phyloP scores from a whole-genome alignment of 2,329 filamentous ascomycete genomes.

The Ceratocystis huliohia region DNA sequence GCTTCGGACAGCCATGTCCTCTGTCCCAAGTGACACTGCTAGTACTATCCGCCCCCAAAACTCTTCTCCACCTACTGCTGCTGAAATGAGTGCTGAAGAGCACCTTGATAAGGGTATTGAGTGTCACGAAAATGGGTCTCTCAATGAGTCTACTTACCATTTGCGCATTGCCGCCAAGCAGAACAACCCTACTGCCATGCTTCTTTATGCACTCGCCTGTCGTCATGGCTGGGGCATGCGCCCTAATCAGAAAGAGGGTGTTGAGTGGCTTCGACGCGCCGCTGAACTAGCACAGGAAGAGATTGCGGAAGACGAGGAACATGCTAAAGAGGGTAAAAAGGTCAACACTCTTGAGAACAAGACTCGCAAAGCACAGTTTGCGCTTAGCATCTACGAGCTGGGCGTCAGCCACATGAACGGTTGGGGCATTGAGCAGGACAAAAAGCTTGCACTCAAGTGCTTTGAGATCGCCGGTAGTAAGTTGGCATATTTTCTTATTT shows the following conservation, averaged over 20 bases:
- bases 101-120: slow-evolving; percentile 84
- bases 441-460: slow-evolving; percentile 71
- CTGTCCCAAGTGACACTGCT: slow-evolving; percentile 37
- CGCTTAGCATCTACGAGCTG: slow-evolving; percentile 87
- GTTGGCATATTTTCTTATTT: slow-evolving; percentile 26
- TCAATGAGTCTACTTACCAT: slow-evolving; percentile 94
- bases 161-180: slow-evolving; percentile 76
- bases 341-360: slow-evolving; percentile 60
- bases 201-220: slow-evolving; percentile 87
- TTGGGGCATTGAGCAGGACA: slow-evolving; percentile 93
- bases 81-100: slow-evolving; percentile 69
- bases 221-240: slow-evolving; percentile 97
- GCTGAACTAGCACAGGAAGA: slow-evolving; percentile 73
- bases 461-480: slow-evolving; percentile 88
- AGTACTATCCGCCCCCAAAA: slow-evolving; percentile 37
- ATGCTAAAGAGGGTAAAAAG: slow-evolving; percentile 47
- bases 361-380: slow-evolving; percentile 82
- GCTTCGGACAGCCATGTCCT: slow-evolving; percentile 36
- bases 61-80: slow-evolving; percentile 41
- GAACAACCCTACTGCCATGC: slow-evolving; percentile 84
- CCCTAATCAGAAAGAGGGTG: slow-evolving; percentile 76
- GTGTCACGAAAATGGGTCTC: slow-evolving; percentile 72
- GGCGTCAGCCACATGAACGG: slow-evolving; percentile 96
- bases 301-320: slow-evolving; percentile 67
- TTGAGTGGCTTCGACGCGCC: slow-evolving; percentile 83